These are phyloP conservation scores for Asterella californica DNA, from an alignment of 225 moss, liverwort and hornwort species.

Conservation along the genomic window DNA sequence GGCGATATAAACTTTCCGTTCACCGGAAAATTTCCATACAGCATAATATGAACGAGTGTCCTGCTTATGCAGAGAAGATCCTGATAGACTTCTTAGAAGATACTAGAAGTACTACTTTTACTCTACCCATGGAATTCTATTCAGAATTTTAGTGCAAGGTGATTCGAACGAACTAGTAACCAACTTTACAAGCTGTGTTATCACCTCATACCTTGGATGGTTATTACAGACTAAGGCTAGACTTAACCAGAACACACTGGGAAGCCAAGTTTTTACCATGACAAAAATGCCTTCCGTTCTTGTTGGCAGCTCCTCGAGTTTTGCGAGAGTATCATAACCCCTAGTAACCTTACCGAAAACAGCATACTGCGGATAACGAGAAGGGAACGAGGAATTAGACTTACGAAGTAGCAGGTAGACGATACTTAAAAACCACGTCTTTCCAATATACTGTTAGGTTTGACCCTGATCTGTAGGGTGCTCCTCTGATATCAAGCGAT, in stretches of 20 bases:
- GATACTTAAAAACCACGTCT: not conserved
- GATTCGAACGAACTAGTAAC: not conserved
- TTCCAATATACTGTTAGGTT: not conserved
- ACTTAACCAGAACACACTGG: too few species aligned
- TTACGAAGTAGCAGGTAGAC: not conserved
- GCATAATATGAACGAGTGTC: not conserved
- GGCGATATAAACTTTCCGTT: not conserved
- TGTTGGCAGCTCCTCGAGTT: constrained; percentile 81
- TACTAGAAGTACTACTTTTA: not conserved
- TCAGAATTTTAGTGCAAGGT: not conserved
- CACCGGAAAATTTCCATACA: not conserved
- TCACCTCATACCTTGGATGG: not conserved
- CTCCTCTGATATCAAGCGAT: not conserved
- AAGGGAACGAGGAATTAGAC: not conserved
- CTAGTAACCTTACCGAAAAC: constrained; percentile 94
- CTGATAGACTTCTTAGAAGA: not conserved
- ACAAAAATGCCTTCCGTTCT: constrained; percentile 93
- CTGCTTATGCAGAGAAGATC: not conserved
- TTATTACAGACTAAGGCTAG: too few species aligned
- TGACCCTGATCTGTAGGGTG: not conserved
- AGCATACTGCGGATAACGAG: constrained; percentile 60
- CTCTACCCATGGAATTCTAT: not conserved
- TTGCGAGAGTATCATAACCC: constrained; percentile 82
- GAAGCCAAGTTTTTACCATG: constrained; percentile 46
- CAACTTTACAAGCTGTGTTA: too few species aligned